These are phyloP conservation scores for Phymatotrichopsis omnivora DNA, from an alignment of 2,329 filamentous ascomycete species.

Conservation along the genomic window DNA sequence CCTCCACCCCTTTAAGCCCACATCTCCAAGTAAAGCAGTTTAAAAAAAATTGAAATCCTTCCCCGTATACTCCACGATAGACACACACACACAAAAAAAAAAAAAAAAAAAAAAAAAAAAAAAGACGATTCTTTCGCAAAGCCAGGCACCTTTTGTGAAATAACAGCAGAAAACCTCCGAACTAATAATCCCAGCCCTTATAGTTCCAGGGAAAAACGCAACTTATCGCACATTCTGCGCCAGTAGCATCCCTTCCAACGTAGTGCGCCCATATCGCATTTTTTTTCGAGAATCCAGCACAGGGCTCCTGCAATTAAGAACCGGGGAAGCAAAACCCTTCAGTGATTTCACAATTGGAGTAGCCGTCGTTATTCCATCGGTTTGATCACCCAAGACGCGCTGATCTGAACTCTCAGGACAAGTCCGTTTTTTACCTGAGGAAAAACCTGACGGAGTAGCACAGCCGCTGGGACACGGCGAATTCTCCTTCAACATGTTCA, in stretches of 20 bases:
- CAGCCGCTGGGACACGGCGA: constrained; percentile 21
- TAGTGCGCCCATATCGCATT: constrained; percentile 17
- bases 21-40: no score
- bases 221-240: constrained; percentile 22
- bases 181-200: no score
- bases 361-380: constrained; percentile 20
- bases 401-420: constrained; percentile 20
- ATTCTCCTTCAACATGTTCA: constrained; percentile 23
- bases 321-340: constrained; percentile 16
- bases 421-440: constrained; percentile 17
- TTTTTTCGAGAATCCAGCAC: constrained; percentile 17
- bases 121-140: no score
- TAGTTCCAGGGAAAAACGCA: no score
- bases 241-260: constrained; percentile 23
- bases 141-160: no score
- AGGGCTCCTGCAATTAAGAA: constrained; percentile 7
- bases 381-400: constrained; percentile 7
- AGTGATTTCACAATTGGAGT: constrained; percentile 22
- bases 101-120: no score
- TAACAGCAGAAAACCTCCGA: no score
- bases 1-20: no score
- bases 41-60: no score
- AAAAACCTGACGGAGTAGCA: constrained; percentile 19
- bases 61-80: no score
- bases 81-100: no score